Evolutionary conservation across 495 filamentous ascomycete genomes (phyloP), one percentile per base, ranked within the genome.

Genomic region (Trichoderma asperelloides): DNA sequence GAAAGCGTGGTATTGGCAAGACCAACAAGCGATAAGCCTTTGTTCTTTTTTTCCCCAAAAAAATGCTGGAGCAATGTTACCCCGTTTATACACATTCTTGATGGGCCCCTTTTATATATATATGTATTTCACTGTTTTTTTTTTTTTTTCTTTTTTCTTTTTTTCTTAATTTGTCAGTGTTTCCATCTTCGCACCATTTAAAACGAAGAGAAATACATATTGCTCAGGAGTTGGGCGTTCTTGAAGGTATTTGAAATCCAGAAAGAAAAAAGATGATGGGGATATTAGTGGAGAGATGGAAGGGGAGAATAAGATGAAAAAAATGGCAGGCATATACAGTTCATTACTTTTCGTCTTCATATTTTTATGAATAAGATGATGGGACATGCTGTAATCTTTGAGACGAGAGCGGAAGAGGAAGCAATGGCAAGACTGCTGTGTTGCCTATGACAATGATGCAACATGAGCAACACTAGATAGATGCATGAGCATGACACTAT

Each of bases 1-100:
- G 85, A 65, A 87, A 87, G 81, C 77, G 85, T 55, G 82, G 82
- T 2, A 84, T 85, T 69, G 85, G 85, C 51, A 86, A 85, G 77
- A 86, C 84, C 23, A 73, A 79, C 62, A 79, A 77, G 64, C 76
- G 82, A 51, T 83, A 77, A 63, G 40, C 47, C 23, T 65, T 28
- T 30, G n/a, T 62, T 16, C 41, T 39, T 49, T 47, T 62, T 45
- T 62, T 27, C 28, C 51, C n/a, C n/a, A n/a, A n/a, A n/a, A n/a
- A n/a, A n/a, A n/a, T 37, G 33, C 5, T 37, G 33, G 33, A 37
- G 23, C 13, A 33, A 62, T 23, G 27, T 62, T 25, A 11, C 3
- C n/a, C 43, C 3, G 1, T 47, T n/a, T 18, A n/a, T n/a, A 16
- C 43, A 47, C n/a, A 47, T 47, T 47, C 43, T n/a, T n/a, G 13